Conservation (phyloP, 768 basidiomycete species). For the Infundibulicybe gibba region DNA sequence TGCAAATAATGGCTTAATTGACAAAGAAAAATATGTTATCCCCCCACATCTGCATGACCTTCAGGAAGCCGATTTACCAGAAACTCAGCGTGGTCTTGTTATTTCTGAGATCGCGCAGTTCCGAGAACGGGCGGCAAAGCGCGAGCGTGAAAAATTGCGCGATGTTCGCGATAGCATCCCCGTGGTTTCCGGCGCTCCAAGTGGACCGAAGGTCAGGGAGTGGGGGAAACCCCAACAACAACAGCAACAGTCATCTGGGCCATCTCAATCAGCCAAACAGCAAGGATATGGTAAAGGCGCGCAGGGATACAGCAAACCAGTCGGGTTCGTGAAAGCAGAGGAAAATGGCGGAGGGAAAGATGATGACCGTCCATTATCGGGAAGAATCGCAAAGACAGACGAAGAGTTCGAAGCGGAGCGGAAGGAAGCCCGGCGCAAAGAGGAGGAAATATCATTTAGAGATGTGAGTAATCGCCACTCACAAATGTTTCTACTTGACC, state of each 20-base stretch:
- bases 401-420: conserved; percentile 85
- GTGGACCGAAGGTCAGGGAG: conserved; percentile 73
- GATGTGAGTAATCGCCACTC: conserved; percentile 56
- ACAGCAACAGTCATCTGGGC: conserved; percentile 17
- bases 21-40: conserved; percentile 86
- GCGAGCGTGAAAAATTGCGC: conserved; percentile 84
- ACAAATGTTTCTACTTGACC: not conserved
- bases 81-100: conserved; percentile 87
- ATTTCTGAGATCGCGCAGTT: conserved; percentile 97
- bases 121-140: conserved; percentile 88
- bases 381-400: conserved; percentile 63
- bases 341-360: conserved; percentile 31
- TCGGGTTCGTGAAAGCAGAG: conserved; percentile 78
- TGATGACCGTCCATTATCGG: conserved; percentile 27
- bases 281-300: conserved; percentile 62
- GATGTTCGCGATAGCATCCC: conserved; percentile 66
- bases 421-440: conserved; percentile 67
- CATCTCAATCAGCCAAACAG: conserved; percentile 33
- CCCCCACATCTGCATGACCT: conserved; percentile 97
- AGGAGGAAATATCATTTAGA: conserved; percentile 82
- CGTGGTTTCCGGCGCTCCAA: conserved; percentile 45
- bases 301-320: conserved; percentile 77
- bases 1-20: conserved; percentile 67
- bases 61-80: conserved; percentile 94
- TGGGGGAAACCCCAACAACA: conserved; percentile 69